Conservation (phyloP, 129 eudicot genomes). For the Escallonia rubra region DNA sequence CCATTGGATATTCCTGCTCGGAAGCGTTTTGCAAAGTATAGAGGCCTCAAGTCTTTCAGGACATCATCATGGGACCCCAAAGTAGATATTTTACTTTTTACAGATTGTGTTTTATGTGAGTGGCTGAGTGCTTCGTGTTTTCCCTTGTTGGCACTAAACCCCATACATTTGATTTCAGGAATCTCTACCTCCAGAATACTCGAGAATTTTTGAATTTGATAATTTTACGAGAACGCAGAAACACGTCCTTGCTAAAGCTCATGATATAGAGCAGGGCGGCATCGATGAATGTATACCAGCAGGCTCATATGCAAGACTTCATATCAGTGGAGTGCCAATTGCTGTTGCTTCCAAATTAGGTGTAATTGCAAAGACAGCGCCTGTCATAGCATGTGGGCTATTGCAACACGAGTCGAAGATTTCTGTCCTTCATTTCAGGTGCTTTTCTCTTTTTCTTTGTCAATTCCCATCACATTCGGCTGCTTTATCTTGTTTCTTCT, state of each 20-base stretch:
- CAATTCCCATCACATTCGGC: background rate
- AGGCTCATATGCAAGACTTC: conserved; percentile 69
- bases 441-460: background rate
- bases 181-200: conserved; percentile 84
- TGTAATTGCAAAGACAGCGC: conserved; percentile 34
- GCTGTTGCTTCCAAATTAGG: conserved; percentile 56
- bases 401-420: conserved; percentile 91
- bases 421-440: conserved; percentile 97
- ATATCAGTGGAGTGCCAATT: conserved; percentile 56
- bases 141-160: background rate
- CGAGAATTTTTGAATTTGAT: conserved; percentile 77
- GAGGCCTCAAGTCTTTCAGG: conserved; percentile 90
- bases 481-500: background rate
- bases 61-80: conserved; percentile 97
- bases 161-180: conserved; percentile 40
- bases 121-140: background rate
- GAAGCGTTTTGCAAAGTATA: conserved; percentile 90
- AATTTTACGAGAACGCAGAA: conserved; percentile 82
- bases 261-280: conserved; percentile 49
- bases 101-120: background rate
- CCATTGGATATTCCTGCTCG: conserved; percentile 92
- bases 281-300: conserved; percentile 46
- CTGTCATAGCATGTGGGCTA: conserved; percentile 76
- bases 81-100: conserved; percentile 24
- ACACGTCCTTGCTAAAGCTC: conserved; percentile 75